Evolutionary conservation across 1,284 basidiomycete species (phyloP).

Genomic region (Ceratorhiza oryzae-sativae): DNA sequence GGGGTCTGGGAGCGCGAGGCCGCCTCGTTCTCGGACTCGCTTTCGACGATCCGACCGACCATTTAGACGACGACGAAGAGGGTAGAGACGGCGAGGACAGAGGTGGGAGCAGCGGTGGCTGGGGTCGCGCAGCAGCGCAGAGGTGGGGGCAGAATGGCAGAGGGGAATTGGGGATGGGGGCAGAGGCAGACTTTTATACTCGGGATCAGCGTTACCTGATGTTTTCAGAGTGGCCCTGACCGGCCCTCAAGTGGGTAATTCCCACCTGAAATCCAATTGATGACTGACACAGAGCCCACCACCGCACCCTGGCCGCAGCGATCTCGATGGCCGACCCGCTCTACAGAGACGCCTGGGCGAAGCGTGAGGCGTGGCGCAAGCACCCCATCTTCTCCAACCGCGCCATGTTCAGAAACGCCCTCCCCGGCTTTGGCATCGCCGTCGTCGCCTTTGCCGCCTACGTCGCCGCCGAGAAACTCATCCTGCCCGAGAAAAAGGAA

Average conservation of each 20-base stretch:
- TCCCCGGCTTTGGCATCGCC: constrained; percentile 93
- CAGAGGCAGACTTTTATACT: constrained; percentile 42
- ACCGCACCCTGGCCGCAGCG: constrained; percentile 25
- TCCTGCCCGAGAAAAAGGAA: constrained; percentile 29
- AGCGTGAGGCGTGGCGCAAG: constrained; percentile 92
- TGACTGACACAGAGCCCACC: not conserved
- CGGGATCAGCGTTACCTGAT: constrained; percentile 51
- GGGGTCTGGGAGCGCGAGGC: not conserved
- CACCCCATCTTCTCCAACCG: constrained; percentile 85
- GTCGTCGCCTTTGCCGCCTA: constrained; percentile 90
- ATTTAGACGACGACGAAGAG: not conserved
- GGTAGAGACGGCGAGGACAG: not conserved
- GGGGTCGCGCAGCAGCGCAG: constrained; percentile 15
- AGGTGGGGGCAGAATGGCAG: constrained; percentile 7
- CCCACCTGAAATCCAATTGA: constrained; percentile 47
- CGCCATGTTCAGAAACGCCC: constrained; percentile 84
- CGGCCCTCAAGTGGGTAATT: constrained; percentile 64
- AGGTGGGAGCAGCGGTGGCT: constrained; percentile 53
- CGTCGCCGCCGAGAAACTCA: constrained; percentile 76
- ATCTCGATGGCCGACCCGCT: constrained; percentile 59
- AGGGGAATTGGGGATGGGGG: constrained; percentile 43
- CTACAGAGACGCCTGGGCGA: constrained; percentile 94
- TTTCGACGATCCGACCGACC: constrained; percentile 13
- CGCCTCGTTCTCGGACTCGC: constrained; percentile 24
- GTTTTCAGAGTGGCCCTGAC: constrained; percentile 43